Evolutionary conservation across 257 asterid genomes (phyloP).

Genomic region (Scutellaria minor): DNA sequence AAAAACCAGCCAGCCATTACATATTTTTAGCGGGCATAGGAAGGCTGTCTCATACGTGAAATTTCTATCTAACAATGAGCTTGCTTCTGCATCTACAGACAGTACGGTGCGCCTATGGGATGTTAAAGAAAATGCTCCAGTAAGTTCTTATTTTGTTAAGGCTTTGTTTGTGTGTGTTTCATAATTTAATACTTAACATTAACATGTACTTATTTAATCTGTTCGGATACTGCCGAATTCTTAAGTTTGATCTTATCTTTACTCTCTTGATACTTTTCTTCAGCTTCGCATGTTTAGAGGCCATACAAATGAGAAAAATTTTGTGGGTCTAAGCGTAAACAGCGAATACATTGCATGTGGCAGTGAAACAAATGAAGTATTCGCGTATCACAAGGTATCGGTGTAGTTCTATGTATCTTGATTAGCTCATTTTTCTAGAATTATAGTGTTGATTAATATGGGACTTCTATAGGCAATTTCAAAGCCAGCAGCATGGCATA

Average conservation of each 20-base stretch:
- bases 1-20: slow-evolving; percentile 67
- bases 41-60: slow-evolving; percentile 92
- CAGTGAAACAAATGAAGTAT: slow-evolving; percentile 88
- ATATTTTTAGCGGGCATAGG: slow-evolving; percentile 75
- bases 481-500: slow-evolving; percentile 80
- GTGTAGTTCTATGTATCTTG: neutral
- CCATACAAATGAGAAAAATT: slow-evolving; percentile 80
- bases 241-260: slow-evolving; percentile 6
- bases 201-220: neutral
- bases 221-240: neutral
- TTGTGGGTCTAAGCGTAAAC: slow-evolving; percentile 79
- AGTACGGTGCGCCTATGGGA: slow-evolving; percentile 92
- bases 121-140: slow-evolving; percentile 71
- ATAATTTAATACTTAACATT: neutral
- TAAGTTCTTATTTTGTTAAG: slow-evolving; percentile 42
- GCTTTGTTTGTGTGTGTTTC: neutral
- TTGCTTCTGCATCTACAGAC: slow-evolving; percentile 95
- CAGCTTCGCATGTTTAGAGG: slow-evolving; percentile 83
- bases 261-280: slow-evolving; percentile 18
- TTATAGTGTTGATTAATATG: neutral
- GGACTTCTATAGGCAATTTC: slow-evolving; percentile 61
- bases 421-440: neutral
- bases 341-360: slow-evolving; percentile 86
- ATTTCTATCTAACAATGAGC: slow-evolving; percentile 70
- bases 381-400: slow-evolving; percentile 78